Evolutionary conservation across 495 filamentous ascomycete genomes (phyloP).

Genomic region (Talaromyces proteolyticus): DNA sequence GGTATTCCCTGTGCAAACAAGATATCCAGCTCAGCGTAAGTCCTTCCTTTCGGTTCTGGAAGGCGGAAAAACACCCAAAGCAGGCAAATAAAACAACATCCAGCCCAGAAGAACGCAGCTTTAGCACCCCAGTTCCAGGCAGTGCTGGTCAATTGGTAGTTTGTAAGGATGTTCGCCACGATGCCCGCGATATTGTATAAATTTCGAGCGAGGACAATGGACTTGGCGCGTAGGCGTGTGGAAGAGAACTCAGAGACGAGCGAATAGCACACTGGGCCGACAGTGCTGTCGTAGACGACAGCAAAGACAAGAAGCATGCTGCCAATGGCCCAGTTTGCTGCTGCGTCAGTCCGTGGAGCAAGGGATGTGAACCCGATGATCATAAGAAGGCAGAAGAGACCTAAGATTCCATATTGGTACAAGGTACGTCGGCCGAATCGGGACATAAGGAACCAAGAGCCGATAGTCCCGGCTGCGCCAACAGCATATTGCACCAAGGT

Average conservation of each 20-base stretch:
- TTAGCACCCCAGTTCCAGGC: slow-evolving; percentile 59
- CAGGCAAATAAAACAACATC: slow-evolving; percentile 51
- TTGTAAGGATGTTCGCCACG: slow-evolving; percentile 55
- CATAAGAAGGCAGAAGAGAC: slow-evolving; percentile 51
- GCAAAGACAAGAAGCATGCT: slow-evolving; percentile 60
- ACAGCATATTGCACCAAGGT: slow-evolving; percentile 63
- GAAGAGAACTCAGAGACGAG: slow-evolving; percentile 65
- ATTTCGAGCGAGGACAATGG: slow-evolving; percentile 54
- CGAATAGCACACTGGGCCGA: slow-evolving; percentile 67
- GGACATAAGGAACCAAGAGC: slow-evolving; percentile 61
- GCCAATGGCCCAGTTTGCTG: slow-evolving; percentile 25
- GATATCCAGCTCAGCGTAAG: slow-evolving; percentile 55
- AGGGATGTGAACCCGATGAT: slow-evolving; percentile 55
- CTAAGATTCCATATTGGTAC: slow-evolving; percentile 58
- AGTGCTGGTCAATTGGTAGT: slow-evolving; percentile 54
- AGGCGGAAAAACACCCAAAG: slow-evolving; percentile 56
- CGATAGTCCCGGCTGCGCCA: slow-evolving; percentile 57
- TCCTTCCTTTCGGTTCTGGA: slow-evolving; percentile 52
- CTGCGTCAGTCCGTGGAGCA: slow-evolving; percentile 23
- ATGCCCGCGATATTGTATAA: slow-evolving; percentile 61
- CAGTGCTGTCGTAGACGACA: slow-evolving; percentile 56
- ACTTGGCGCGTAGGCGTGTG: slow-evolving; percentile 60
- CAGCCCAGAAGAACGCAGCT: slow-evolving; percentile 59
- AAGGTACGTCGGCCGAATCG: slow-evolving; percentile 58
- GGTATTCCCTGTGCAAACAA: slow-evolving; percentile 47